Evolutionary conservation across 2,329 filamentous ascomycete genomes (phyloP).

Genomic region (Tothia fuscella): DNA sequence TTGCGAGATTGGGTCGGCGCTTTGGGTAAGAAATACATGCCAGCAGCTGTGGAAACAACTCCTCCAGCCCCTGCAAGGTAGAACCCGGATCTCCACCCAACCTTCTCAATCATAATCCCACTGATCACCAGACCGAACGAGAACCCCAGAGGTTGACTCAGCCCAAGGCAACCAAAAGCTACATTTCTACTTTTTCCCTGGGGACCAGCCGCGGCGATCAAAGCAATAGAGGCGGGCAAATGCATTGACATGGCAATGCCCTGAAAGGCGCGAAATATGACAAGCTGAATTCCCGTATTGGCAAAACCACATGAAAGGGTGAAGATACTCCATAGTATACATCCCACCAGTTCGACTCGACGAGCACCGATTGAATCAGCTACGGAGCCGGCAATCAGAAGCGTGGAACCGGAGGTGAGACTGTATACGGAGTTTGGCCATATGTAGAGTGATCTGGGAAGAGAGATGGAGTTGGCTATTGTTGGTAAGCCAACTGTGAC

Average conservation of each 20-base stretch:
- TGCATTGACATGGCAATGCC: constrained; percentile 36
- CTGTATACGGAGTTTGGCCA: constrained; percentile 27
- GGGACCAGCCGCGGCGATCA: constrained; percentile 36
- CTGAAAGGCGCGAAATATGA: constrained; percentile 34
- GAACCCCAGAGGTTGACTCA: constrained; percentile 40
- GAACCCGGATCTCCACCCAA: constrained; percentile 42
- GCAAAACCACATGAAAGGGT: constrained; percentile 34
- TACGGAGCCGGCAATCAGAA: constrained; percentile 39
- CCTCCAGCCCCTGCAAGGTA: constrained; percentile 36
- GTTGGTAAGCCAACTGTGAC: constrained; percentile 32
- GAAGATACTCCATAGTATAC: constrained; percentile 31
- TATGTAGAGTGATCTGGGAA: constrained; percentile 21
- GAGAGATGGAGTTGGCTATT: constrained; percentile 23
- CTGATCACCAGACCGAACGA: constrained; percentile 39
- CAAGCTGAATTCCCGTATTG: constrained; percentile 28
- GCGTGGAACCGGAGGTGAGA: constrained; percentile 36
- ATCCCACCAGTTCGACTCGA: constrained; percentile 35
- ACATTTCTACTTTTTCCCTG: constrained; percentile 38
- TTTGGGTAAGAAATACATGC: constrained; percentile 27
- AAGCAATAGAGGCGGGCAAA: constrained; percentile 37
- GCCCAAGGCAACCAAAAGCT: constrained; percentile 39
- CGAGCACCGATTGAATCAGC: constrained; percentile 39
- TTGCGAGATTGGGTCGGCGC: too few species aligned
- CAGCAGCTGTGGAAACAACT: constrained; percentile 26
- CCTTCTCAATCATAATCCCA: constrained; percentile 35